Evolutionary conservation across 306 rosid species (phyloP).

Genomic region (Prunus armeniaca): DNA sequence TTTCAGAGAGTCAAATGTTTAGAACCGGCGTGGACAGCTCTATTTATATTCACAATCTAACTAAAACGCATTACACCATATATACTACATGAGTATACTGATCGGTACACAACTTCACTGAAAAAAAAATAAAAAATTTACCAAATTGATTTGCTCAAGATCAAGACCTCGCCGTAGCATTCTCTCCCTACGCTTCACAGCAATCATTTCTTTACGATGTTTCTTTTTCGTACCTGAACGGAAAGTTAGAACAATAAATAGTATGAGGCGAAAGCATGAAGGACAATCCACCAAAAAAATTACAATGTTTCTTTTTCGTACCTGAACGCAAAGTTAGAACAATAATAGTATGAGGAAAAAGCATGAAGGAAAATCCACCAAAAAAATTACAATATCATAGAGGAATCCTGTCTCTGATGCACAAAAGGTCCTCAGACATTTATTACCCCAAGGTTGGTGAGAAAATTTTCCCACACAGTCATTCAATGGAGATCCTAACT

Average conservation of each 20-base stretch:
- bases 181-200: slow-evolving; percentile 68
- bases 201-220: slow-evolving; percentile 67
- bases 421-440: neutral
- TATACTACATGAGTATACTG: neutral
- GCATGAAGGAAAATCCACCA: neutral
- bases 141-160: slow-evolving; percentile 68
- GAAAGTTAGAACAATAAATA: slow-evolving; percentile 17
- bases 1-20: neutral
- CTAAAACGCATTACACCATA: neutral
- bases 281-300: neutral
- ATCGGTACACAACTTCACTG: neutral
- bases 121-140: slow-evolving; percentile 23
- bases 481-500: neutral
- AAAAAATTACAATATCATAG: neutral
- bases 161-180: slow-evolving; percentile 77
- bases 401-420: neutral
- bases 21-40: too few species aligned
- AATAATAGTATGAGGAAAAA: slow-evolving; percentile 7
- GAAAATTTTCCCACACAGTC: neutral
- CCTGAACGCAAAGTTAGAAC: slow-evolving; percentile 43
- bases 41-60: neutral
- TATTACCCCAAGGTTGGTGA: neutral
- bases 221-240: slow-evolving; percentile 75
- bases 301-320: slow-evolving; percentile 68
- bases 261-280: neutral